Conservation (phyloP, 345 rosid genomes). For the Xanthoceras sorbifolium region DNA sequence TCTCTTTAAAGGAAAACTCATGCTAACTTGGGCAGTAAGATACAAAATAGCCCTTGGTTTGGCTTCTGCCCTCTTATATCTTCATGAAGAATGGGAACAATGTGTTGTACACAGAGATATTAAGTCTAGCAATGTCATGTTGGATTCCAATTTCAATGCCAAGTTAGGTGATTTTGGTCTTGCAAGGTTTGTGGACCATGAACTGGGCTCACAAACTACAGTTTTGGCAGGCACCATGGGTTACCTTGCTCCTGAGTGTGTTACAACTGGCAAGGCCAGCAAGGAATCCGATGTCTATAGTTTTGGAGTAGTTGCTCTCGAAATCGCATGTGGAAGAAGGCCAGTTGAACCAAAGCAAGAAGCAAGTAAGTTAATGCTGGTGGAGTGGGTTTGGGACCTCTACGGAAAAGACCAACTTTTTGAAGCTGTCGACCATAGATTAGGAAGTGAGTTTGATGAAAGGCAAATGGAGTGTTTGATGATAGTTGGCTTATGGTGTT, state of each 20-base stretch:
- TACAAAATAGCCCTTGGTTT: conserved; percentile 47
- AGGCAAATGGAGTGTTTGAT: conserved; percentile 40
- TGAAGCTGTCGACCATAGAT: conserved; percentile 34
- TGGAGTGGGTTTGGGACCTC: conserved; percentile 55
- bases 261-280: conserved; percentile 43
- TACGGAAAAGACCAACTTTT: conserved; percentile 37
- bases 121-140: conserved; percentile 52
- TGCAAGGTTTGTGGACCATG: conserved; percentile 39
- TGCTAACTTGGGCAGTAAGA: conserved; percentile 37
- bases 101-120: conserved; percentile 56
- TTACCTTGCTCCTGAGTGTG: conserved; percentile 42
- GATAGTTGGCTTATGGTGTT: conserved; percentile 55
- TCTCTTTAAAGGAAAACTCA: conserved; percentile 36
- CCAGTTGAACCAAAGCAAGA: conserved; percentile 38
- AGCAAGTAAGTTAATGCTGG: conserved; percentile 33
- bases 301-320: conserved; percentile 51
- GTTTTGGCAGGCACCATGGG: conserved; percentile 48
- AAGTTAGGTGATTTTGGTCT: conserved; percentile 60
- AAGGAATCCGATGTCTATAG: conserved; percentile 58
- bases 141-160: conserved; percentile 52
- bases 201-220: conserved; percentile 41
- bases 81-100: conserved; percentile 63
- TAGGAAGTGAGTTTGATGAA: conserved; percentile 32
- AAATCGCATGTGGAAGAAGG: conserved; percentile 46
- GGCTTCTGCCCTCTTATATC: conserved; percentile 49